A percentile compares a stretch with the other conserved stretches of the same genome.
Evolutionary conservation across 768 basidiomycete species (phyloP).

Genomic region (Dacryopinax spathularia): DNA sequence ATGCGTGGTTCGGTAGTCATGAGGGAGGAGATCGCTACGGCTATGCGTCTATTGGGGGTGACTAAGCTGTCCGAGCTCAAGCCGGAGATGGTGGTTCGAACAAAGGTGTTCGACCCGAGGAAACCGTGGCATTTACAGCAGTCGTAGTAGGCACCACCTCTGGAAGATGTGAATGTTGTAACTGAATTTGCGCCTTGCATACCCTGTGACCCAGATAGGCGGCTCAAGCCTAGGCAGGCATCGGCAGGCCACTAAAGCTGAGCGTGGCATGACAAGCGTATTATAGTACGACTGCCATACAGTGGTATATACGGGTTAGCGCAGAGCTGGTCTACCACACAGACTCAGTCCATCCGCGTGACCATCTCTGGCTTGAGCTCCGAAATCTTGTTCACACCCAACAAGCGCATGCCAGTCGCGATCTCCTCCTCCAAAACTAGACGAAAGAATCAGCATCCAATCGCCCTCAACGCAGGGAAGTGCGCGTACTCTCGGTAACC

Average conservation of each 20-base stretch:
- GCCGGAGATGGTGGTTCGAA: slow-evolving; percentile 20
- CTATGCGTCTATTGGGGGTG: slow-evolving; percentile 21
- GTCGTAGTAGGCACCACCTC: background rate
- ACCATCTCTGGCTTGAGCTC: slow-evolving; percentile 28
- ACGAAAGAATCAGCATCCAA: background rate
- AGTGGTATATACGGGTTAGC: background rate
- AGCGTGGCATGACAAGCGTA: too few relatives aligned
- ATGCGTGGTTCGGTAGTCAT: slow-evolving; percentile 15
- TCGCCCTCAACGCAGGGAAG: background rate
- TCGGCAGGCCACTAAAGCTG: too few relatives aligned
- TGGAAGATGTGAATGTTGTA: too few relatives aligned
- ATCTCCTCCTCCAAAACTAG: slow-evolving; percentile 31
- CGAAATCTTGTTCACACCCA: slow-evolving; percentile 26
- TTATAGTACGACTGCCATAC: too few relatives aligned
- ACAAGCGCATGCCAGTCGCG: slow-evolving; percentile 27
- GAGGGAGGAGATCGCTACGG: slow-evolving; percentile 22
- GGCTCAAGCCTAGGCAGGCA: too few relatives aligned
- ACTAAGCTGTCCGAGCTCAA: slow-evolving; percentile 17
- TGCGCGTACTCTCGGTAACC: slow-evolving; percentile 8
- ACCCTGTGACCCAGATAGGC: too few relatives aligned
- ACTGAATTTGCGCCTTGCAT: too few relatives aligned
- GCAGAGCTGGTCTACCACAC: background rate
- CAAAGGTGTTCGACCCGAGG: slow-evolving; percentile 13
- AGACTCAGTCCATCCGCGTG: background rate
- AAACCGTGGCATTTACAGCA: background rate